These are phyloP conservation scores for Styphnolobium japonicum DNA, from an alignment of 306 rosid genomes.

Conservation along the genomic window DNA sequence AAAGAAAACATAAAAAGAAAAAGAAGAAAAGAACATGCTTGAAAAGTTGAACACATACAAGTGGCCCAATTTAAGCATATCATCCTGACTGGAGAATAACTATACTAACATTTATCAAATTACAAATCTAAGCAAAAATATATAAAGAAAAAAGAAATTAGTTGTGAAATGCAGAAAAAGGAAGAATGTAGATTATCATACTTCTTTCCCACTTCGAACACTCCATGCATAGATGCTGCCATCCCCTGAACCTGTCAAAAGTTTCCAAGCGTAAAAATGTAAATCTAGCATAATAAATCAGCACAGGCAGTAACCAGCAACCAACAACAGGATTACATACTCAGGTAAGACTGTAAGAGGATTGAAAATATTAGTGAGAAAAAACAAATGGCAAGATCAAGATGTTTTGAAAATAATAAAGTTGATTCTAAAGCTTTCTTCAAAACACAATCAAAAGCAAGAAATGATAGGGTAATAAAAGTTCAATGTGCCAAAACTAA, in stretches of 20 bases:
- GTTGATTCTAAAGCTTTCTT: neutral
- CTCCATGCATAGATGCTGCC: slow-evolving; percentile 72
- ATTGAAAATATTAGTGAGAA: neutral
- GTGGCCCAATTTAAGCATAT: neutral
- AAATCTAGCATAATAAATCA: neutral
- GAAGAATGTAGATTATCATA: slow-evolving; percentile 10
- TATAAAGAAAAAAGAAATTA: neutral
- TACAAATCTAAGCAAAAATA: neutral
- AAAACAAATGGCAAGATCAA: neutral
- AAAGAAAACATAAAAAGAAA: no score
- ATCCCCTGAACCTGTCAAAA: slow-evolving; percentile 62
- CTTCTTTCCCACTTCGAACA: slow-evolving; percentile 67
- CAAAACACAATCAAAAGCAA: neutral
- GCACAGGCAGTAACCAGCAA: neutral
- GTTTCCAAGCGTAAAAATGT: neutral
- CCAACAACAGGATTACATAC: neutral
- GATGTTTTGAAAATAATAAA: neutral
- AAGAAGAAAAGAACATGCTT: no score
- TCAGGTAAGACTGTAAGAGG: neutral
- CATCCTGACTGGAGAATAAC: neutral
- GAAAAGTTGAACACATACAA: no score
- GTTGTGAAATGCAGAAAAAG: neutral
- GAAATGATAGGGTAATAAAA: neutral
- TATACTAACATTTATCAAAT: no score
- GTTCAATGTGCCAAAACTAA: neutral